Conservation (phyloP, 106 monocot species). For the Hemerocallis citrina region DNA sequence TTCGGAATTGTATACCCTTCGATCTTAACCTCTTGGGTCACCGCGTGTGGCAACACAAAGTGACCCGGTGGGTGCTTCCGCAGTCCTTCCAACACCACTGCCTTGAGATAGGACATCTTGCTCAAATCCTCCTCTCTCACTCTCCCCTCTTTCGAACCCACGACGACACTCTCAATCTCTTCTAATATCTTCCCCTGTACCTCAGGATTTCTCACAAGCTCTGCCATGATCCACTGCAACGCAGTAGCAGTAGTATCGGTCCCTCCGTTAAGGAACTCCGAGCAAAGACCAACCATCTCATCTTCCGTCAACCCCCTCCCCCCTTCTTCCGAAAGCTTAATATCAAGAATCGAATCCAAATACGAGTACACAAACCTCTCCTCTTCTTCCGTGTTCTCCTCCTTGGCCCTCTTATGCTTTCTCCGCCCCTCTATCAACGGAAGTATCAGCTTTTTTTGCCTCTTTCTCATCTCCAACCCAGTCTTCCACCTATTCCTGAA, state of each 20-base stretch:
- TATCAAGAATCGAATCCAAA: constrained; percentile 1
- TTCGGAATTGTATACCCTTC: constrained; percentile 12
- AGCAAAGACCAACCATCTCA: constrained; percentile 30
- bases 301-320: constrained; percentile 18
- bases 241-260: constrained; percentile 28
- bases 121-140: constrained; percentile 7
- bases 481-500: constrained; percentile 25
- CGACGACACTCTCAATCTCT: constrained; percentile 1
- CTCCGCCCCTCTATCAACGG: constrained; percentile 13
- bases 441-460: constrained; percentile 10
- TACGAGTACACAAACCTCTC: constrained; percentile 8
- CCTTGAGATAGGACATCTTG: constrained; percentile 11
- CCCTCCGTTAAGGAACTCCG: constrained; percentile 22
- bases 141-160: neutral
- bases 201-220: constrained; percentile 14
- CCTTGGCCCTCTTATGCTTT: constrained; percentile 1
- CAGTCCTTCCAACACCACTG: constrained; percentile 15
- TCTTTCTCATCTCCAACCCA: neutral
- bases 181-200: constrained; percentile 18
- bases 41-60: constrained; percentile 12
- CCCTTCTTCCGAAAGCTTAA: constrained; percentile 6
- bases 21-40: constrained; percentile 7
- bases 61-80: constrained; percentile 13
- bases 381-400: neutral
- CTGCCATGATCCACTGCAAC: constrained; percentile 34